Percentiles rank a stretch among this genome's conserved stretches.
These are phyloP conservation scores for Kodamaea sp. DNA, from an alignment of 1,139 yeast genomes.

Conservation along the genomic window DNA sequence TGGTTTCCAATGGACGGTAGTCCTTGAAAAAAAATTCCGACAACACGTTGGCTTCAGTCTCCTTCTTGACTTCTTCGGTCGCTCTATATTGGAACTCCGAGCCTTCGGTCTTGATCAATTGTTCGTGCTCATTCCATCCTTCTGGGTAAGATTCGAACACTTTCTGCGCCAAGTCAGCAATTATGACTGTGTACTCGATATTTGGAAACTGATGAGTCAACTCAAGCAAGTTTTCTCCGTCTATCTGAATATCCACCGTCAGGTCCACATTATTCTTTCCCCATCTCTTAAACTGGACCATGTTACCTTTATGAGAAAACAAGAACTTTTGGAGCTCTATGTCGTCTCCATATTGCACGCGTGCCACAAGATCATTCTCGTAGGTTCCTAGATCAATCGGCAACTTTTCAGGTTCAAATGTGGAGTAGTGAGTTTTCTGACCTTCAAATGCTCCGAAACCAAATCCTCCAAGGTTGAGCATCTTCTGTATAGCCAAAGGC, in stretches of 20 bases:
- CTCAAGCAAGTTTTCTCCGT: constrained; percentile 21
- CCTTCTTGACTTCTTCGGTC: constrained; percentile 22
- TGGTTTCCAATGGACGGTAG: constrained; percentile 67
- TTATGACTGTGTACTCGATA: constrained; percentile 37
- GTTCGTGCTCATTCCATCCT: constrained; percentile 11
- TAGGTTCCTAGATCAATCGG: constrained; percentile 56
- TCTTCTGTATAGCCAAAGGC: background rate
- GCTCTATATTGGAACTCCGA: constrained; percentile 16
- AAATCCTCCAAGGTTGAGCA: background rate
- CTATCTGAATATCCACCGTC: constrained; percentile 39
- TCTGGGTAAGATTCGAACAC: constrained; percentile 57
- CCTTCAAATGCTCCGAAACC: background rate
- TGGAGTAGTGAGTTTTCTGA: constrained; percentile 27
- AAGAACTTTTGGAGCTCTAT: constrained; percentile 23
- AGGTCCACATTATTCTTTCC: constrained; percentile 24
- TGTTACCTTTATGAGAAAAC: constrained; percentile 9
- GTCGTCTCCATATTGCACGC: constrained; percentile 31
- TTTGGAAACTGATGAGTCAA: constrained; percentile 22
- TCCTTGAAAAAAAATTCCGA: constrained; percentile 64
- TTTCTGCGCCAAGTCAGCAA: constrained; percentile 57
- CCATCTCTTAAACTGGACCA: constrained; percentile 32
- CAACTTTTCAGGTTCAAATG: constrained; percentile 25
- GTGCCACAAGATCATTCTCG: constrained; percentile 50
- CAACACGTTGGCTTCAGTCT: constrained; percentile 22
- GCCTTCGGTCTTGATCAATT: constrained; percentile 11